phyloP scores from a whole-genome alignment of 257 asterid species.

The Leonotis leonurus region DNA sequence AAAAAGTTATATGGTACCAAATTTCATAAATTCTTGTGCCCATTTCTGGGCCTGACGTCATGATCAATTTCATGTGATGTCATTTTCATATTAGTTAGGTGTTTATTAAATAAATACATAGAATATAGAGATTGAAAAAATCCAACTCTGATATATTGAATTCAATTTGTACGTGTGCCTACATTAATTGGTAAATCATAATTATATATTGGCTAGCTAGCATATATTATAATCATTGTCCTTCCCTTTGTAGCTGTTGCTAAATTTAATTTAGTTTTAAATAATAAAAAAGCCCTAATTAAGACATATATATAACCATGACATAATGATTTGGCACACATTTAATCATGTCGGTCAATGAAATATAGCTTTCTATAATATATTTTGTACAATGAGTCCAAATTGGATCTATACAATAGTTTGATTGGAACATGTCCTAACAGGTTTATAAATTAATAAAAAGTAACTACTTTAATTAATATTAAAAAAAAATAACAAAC shows the following conservation, averaged over 20 bases:
- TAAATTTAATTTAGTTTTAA: too few species aligned
- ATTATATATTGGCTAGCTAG: not conserved
- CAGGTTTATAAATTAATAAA: too few species aligned
- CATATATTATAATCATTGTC: constrained; percentile 3
- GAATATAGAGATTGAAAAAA: not conserved
- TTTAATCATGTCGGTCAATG: too few species aligned
- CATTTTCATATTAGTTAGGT: constrained; percentile 24
- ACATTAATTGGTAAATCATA: not conserved
- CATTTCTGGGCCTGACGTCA: constrained; percentile 29
- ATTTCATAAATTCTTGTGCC: constrained; percentile 17
- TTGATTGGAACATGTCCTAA: not conserved
- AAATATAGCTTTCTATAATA: too few species aligned
- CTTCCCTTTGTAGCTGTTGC: not conserved
- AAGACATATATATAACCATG: too few species aligned
- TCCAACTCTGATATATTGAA: not conserved
- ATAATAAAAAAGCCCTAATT: too few species aligned
- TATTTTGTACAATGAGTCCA: too few species aligned
- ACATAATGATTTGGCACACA: not conserved
- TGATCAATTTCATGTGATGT: constrained; percentile 26
- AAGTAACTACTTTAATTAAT: too few species aligned
- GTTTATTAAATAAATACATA: not conserved
- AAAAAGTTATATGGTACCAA: constrained; percentile 17
- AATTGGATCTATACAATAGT: not conserved
- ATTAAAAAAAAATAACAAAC: not conserved
- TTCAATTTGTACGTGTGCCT: not conserved